These are phyloP conservation scores for Amorphotheca resinae DNA, from an alignment of 495 filamentous ascomycete species.

Conservation along the genomic window DNA sequence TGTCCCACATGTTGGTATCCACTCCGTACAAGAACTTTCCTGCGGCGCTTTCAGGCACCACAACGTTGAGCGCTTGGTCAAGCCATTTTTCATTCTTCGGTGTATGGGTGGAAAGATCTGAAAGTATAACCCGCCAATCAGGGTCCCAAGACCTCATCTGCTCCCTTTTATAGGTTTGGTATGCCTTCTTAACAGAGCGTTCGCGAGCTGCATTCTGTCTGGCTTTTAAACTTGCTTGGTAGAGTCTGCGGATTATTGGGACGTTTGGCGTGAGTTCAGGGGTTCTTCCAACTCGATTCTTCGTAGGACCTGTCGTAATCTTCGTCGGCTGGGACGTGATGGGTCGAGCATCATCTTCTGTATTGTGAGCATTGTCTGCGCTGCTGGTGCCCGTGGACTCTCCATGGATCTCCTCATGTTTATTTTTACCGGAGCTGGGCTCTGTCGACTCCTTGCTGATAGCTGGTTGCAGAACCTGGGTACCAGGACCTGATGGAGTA, in stretches of 20 bases:
- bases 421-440: no score
- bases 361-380: no score
- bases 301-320: no score
- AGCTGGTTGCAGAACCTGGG: no score
- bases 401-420: no score
- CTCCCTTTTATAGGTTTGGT: neutral
- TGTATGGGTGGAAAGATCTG: conserved; percentile 4
- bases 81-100: conserved; percentile 8
- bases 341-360: no score
- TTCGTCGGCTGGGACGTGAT: no score
- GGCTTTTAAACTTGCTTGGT: neutral
- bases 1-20: conserved; percentile 13
- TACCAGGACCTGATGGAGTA: no score
- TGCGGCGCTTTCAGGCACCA: conserved; percentile 4
- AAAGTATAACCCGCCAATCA: conserved; percentile 15
- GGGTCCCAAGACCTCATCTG: neutral
- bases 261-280: no score
- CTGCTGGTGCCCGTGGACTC: neutral
- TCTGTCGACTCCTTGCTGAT: no score
- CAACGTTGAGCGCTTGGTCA: conserved; percentile 4
- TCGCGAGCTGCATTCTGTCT: neutral
- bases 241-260: neutral
- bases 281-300: no score
- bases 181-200: neutral
- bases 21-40: conserved; percentile 2